A percentile compares a stretch with the other conserved stretches of the same genome.
These are phyloP conservation scores for Quercus phellos DNA, from an alignment of 331 rosid genomes.

Conservation along the genomic window DNA sequence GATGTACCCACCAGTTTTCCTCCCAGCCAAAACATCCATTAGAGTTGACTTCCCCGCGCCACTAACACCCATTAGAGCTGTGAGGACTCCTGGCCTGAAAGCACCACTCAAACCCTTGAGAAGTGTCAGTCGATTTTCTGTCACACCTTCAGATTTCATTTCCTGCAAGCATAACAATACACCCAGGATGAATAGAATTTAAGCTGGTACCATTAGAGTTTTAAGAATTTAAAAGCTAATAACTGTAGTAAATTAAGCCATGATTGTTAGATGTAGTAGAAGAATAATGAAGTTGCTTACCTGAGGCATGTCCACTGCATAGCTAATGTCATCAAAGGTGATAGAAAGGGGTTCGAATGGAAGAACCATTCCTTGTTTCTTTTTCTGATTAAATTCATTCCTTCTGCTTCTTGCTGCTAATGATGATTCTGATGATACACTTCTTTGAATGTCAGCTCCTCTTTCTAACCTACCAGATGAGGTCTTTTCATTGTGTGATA, in stretches of 20 bases:
- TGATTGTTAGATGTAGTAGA: no score
- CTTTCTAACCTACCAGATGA: constrained; percentile 7
- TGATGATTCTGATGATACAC: constrained; percentile 34
- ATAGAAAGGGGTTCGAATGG: constrained; percentile 75
- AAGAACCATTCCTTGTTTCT: constrained; percentile 70
- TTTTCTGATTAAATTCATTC: constrained; percentile 18
- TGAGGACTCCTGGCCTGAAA: constrained; percentile 80
- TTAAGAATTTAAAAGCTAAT: no score
- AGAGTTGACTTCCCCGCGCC: constrained; percentile 94
- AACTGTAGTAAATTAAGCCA: no score
- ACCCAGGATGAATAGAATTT: no score
- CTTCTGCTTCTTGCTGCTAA: constrained; percentile 32
- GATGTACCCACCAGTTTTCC: constrained; percentile 78
- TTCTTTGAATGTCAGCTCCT: constrained; percentile 30
- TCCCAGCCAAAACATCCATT: constrained; percentile 83
- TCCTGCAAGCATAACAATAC: constrained; percentile 35
- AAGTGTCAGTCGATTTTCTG: constrained; percentile 65
- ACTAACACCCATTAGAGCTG: constrained; percentile 94
- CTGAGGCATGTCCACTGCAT: constrained; percentile 85
- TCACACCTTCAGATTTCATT: constrained; percentile 62
- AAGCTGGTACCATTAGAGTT: no score
- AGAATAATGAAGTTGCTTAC: constrained; percentile 23
- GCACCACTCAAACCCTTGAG: constrained; percentile 79
- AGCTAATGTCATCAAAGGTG: constrained; percentile 72
- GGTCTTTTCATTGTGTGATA: no score